Evolutionary conservation across 441 rosid species (phyloP).

Genomic region (Pelargonium exstipulatum): DNA sequence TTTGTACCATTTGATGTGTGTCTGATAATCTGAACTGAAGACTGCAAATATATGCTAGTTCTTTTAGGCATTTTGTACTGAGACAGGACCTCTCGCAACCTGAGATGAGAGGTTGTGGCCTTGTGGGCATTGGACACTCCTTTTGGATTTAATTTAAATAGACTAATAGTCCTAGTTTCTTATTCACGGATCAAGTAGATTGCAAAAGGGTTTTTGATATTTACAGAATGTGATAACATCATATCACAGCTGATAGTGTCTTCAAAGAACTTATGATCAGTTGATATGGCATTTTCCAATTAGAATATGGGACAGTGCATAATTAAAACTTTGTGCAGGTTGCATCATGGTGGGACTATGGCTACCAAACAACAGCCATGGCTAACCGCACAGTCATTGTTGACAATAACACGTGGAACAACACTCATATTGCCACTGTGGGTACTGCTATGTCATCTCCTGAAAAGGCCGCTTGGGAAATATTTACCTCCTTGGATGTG

Average conservation of each 20-base stretch:
- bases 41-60: background rate
- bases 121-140: conserved; percentile 1
- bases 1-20: background rate
- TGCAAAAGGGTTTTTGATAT: background rate
- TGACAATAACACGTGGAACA: conserved; percentile 98
- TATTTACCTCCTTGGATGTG: conserved; percentile 89
- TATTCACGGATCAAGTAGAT: background rate
- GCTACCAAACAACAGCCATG: conserved; percentile 99
- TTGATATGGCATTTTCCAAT: background rate
- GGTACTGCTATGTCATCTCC: conserved; percentile 99
- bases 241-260: background rate
- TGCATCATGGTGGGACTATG: conserved; percentile 99
- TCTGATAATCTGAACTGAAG: conserved; percentile 1
- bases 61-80: background rate
- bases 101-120: background rate
- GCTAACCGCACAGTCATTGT: conserved; percentile 99
- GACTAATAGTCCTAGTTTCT: background rate
- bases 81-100: conserved; percentile 1
- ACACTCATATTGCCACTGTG: conserved; percentile 98
- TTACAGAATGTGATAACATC: background rate
- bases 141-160: background rate
- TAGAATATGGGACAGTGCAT: conserved; percentile 1
- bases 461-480: conserved; percentile 99
- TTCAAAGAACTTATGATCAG: background rate
- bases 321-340: conserved; percentile 47